Conservation (phyloP, 306 rosid species). For the Potentilla sterilis region DNA sequence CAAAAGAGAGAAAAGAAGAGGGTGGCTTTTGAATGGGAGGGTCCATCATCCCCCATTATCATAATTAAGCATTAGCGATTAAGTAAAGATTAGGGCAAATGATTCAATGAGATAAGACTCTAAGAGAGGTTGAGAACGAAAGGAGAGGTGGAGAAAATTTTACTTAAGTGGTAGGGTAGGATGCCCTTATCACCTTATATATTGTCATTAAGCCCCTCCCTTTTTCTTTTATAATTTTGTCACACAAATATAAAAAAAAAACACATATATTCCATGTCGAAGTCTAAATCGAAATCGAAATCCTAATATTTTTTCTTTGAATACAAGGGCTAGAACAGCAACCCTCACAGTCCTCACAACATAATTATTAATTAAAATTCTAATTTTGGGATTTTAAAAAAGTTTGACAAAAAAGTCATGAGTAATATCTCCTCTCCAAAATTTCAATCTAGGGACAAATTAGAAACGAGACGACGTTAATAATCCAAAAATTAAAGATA, state of each 20-base stretch:
- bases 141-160: constrained; percentile 45
- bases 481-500: constrained; percentile 10
- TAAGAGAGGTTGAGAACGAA: constrained; percentile 48
- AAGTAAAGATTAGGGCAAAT: constrained; percentile 70
- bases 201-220: constrained; percentile 19
- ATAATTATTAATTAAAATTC: not conserved
- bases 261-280: not conserved
- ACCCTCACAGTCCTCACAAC: too few relatives aligned
- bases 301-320: not conserved
- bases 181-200: constrained; percentile 73
- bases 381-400: not conserved
- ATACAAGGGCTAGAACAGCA: too few relatives aligned
- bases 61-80: constrained; percentile 60
- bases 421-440: not conserved
- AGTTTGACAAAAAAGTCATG: not conserved
- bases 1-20: constrained; percentile 18
- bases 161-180: constrained; percentile 77
- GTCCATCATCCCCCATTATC: constrained; percentile 56
- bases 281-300: not conserved
- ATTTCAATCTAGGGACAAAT: constrained; percentile 1
- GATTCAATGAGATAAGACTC: constrained; percentile 58
- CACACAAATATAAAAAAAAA: not conserved
- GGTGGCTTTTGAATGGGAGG: constrained; percentile 69
- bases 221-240: not conserved
- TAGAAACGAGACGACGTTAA: not conserved